phyloP scores from a whole-genome alignment of 208 protist species.

The Trypanosoma caninum region DNA sequence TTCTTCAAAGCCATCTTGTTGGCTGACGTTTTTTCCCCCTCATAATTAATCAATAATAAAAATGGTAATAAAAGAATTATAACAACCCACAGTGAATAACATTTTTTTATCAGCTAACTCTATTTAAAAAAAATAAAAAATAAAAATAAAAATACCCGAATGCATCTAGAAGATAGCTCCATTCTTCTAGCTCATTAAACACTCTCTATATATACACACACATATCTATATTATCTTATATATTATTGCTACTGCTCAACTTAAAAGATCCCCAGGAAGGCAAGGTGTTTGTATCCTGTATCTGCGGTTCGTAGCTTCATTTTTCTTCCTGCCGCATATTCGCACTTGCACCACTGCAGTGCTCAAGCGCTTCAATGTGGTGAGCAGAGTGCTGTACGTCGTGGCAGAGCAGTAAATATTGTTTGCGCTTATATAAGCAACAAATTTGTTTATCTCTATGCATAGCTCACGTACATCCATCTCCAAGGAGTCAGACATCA shows the following conservation, averaged over 20 bases:
- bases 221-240: background rate
- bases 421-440: conserved; percentile 16
- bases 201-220: too few relatives aligned
- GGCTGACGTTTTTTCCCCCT: background rate
- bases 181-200: too few relatives aligned
- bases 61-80: too few relatives aligned
- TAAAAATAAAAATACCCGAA: too few relatives aligned
- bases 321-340: background rate
- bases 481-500: conserved; percentile 7
- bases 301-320: background rate
- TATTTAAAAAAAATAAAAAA: too few relatives aligned
- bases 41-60: too few relatives aligned
- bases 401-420: conserved; percentile 8
- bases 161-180: too few relatives aligned
- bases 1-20: conserved; percentile 38
- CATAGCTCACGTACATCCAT: conserved; percentile 20
- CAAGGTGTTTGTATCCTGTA: conserved; percentile 23
- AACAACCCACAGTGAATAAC: too few relatives aligned
- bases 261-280: conserved; percentile 17
- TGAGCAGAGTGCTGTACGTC: conserved; percentile 17
- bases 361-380: conserved; percentile 19
- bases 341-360: conserved; percentile 4
- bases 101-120: too few relatives aligned
- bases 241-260: too few relatives aligned
- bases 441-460: conserved; percentile 29